Conservation (phyloP, 768 basidiomycete species). For the Auriscalpium vulgare region DNA sequence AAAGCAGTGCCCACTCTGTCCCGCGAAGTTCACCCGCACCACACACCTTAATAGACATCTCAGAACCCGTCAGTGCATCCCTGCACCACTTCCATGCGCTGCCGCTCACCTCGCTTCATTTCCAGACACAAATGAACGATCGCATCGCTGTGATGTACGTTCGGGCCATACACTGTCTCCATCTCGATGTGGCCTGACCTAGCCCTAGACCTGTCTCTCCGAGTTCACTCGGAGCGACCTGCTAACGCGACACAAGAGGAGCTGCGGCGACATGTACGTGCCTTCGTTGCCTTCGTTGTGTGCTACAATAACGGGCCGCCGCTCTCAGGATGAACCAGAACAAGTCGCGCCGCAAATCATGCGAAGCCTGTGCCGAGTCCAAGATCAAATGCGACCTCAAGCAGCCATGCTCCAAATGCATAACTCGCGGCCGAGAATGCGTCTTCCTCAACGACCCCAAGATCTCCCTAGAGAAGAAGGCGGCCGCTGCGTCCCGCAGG, state of each 20-base stretch:
- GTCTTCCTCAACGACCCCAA: slow-evolving; percentile 31
- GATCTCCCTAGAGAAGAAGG: slow-evolving; percentile 14
- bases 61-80: slow-evolving; percentile 44
- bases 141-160: slow-evolving; percentile 52
- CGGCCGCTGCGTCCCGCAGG: slow-evolving; percentile 11
- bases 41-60: slow-evolving; percentile 62
- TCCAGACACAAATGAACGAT: slow-evolving; percentile 54
- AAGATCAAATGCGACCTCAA: slow-evolving; percentile 62
- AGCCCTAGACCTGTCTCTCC: slow-evolving; percentile 45
- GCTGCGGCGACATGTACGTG: slow-evolving; percentile 54
- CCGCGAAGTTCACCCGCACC: slow-evolving; percentile 60
- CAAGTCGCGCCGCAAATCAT: slow-evolving; percentile 55
- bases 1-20: slow-evolving; percentile 54
- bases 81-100: no score
- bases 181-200: neutral
- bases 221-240: slow-evolving; percentile 63
- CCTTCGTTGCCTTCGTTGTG: neutral
- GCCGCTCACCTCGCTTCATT: slow-evolving; percentile 17
- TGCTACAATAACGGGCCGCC: neutral
- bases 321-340: slow-evolving; percentile 28
- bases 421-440: slow-evolving; percentile 50
- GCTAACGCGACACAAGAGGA: slow-evolving; percentile 57
- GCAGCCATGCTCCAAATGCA: slow-evolving; percentile 55
- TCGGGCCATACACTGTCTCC: neutral
- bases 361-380: slow-evolving; percentile 58